Evolutionary conservation across 2,329 filamentous ascomycete species (phyloP).

Genomic region (Alternaria longipes): DNA sequence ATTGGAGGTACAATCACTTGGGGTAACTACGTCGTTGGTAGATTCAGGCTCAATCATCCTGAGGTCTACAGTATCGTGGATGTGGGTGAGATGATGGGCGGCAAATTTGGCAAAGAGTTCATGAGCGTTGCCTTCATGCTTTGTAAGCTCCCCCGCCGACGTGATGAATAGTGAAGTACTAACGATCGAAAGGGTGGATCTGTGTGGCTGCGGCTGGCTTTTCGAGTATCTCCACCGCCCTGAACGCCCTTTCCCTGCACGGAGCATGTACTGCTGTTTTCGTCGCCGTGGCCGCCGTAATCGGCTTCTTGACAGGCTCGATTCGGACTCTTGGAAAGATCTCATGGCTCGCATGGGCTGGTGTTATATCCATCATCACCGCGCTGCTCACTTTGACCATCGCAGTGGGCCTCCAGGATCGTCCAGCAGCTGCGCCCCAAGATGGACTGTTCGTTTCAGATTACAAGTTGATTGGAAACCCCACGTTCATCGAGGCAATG

Average conservation of each 20-base stretch:
- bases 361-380: slow-evolving; percentile 11
- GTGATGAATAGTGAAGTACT: rapidly evolving
- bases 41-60: neutral
- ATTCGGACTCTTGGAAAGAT: slow-evolving; percentile 18
- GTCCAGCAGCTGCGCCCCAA: slow-evolving; percentile 28
- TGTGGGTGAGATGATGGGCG: neutral
- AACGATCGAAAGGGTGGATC: neutral
- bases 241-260: slow-evolving; percentile 61
- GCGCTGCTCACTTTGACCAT: slow-evolving; percentile 28
- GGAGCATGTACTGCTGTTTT: slow-evolving; percentile 39
- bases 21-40: neutral
- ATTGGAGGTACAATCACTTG: neutral
- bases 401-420: slow-evolving; percentile 26
- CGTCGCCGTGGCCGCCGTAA: slow-evolving; percentile 27
- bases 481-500: slow-evolving; percentile 15
- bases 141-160: neutral
- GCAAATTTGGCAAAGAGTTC: neutral
- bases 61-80: neutral
- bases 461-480: slow-evolving; percentile 15
- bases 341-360: slow-evolving; percentile 24
- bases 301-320: slow-evolving; percentile 31
- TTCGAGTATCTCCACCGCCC: slow-evolving; percentile 14
- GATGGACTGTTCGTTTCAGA: slow-evolving; percentile 13
- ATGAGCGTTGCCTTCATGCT: neutral
- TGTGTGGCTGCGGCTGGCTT: slow-evolving; percentile 22